Evolutionary conservation across 805 yeast genomes (phyloP), one percentile per base, ranked within the genome.

Genomic region (Yamadazyma paraphyllophila): DNA sequence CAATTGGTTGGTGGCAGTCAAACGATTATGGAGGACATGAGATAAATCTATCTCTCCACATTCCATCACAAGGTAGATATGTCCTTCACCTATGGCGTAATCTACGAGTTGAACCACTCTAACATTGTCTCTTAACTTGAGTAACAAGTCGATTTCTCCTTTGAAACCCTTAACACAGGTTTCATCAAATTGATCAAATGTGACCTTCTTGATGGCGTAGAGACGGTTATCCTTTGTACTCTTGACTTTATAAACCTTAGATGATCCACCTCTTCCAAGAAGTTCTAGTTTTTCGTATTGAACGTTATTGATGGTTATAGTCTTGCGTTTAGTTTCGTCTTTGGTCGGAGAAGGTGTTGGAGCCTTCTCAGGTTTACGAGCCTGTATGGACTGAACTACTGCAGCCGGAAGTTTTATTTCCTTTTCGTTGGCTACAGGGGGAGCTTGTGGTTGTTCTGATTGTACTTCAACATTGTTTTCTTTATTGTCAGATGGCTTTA

Each of bases 21-120:
- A 56, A 43, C 88, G 71, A 41, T 74, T 77, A 35, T 81, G 77
- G 39, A 92, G 71, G 7, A 91, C 91, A 55, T 81, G 88, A 0
- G 96, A 92, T 24, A 92, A 66, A 62, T 92, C 97, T 43, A 87
- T 78, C 50, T 92, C 96, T 15, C 98, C 98, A 60, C 96, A 88
- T 64, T 94, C 98, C 96, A 92, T 88, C 2, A 90, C 86, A 50
- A 92, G 67, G 57, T 77, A 74, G 30, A 92, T 71, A 1, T 82
- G 74, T 0, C 85, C 82, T 24, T 77, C 80, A 2, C 74, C 73
- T 52, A 89, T 71, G n/a, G 83, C 81, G 62, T 85, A 80, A 57
- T 89, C 96, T 30, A 85, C 66, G 36, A 92, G 69, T 56, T 79
- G 76, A 3, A 94, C 96, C 4, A 92, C 97, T 42, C 97, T 69